A percentile compares a stretch with the other conserved stretches of the same genome.
phyloP scores from a whole-genome alignment of 345 rosid species.

The Eutrema heterophyllum region DNA sequence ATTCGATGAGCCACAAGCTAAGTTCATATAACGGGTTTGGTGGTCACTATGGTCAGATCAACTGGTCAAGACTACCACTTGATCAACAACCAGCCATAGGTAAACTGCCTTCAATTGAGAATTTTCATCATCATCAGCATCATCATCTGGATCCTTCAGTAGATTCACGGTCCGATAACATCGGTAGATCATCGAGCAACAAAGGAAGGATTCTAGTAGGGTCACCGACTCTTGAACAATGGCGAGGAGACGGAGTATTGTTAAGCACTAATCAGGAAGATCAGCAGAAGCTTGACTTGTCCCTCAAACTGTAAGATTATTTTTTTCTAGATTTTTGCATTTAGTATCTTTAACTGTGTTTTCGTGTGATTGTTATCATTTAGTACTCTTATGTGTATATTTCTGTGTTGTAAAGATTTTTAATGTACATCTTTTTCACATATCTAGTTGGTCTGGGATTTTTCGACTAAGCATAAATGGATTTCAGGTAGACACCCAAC shows the following conservation, averaged over 20 bases:
- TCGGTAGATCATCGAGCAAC: slow-evolving; percentile 34
- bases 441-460: background rate
- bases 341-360: background rate
- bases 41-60: slow-evolving; percentile 35
- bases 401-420: background rate
- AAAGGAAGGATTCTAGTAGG: slow-evolving; percentile 27
- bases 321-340: slow-evolving; percentile 7
- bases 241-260: slow-evolving; percentile 33
- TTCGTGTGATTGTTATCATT: slow-evolving; percentile 7
- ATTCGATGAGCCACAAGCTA: slow-evolving; percentile 58
- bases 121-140: slow-evolving; percentile 17
- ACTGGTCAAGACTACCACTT: slow-evolving; percentile 46
- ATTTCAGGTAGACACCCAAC: slow-evolving; percentile 22
- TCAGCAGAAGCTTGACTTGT: slow-evolving; percentile 54
- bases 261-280: slow-evolving; percentile 42
- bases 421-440: slow-evolving; percentile 8
- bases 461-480: slow-evolving; percentile 1
- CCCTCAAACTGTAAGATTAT: slow-evolving; percentile 57
- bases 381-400: slow-evolving; percentile 29
- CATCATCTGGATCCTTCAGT: slow-evolving; percentile 16
- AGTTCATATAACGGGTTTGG: slow-evolving; percentile 36
- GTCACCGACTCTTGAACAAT: slow-evolving; percentile 31
- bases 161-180: background rate
- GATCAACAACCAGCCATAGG: slow-evolving; percentile 59
- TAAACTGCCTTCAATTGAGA: slow-evolving; percentile 39